Conservation (phyloP, 140 eudicot genomes). For the Cichorium intybus region DNA sequence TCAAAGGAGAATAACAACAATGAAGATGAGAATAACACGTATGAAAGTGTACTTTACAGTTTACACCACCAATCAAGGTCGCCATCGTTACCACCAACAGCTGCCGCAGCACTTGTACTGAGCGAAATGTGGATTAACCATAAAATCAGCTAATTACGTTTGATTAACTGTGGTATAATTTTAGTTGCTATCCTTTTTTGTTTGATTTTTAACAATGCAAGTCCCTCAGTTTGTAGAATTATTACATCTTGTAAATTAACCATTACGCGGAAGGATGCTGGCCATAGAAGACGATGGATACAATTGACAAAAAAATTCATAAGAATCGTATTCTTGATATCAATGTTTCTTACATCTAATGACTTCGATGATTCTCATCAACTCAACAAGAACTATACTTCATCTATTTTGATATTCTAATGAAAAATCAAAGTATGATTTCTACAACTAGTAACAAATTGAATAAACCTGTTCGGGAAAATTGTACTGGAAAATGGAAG, state of each 20-base stretch:
- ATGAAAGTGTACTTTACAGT: no score
- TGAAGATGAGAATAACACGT: no score
- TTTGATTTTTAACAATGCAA: no score
- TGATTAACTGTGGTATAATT: no score
- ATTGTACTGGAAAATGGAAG: no score
- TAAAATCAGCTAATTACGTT: no score
- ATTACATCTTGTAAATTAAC: background rate
- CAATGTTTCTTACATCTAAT: constrained; percentile 1
- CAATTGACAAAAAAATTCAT: constrained; percentile 2
- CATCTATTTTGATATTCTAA: constrained; percentile 1
- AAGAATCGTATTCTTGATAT: background rate
- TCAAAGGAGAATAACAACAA: no score
- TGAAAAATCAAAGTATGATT: background rate
- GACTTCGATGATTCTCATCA: no score
- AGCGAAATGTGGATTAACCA: no score
- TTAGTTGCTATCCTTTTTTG: no score
- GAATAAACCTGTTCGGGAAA: constrained; percentile 4
- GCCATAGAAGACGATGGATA: constrained; percentile 7
- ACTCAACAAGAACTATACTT: no score
- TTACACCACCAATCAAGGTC: no score
- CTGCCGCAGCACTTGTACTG: constrained; percentile 82
- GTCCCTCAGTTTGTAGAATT: background rate
- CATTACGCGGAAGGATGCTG: background rate
- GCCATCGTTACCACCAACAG: constrained; percentile 53
- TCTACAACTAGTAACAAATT: background rate